Conservation (phyloP, 176 grass and related monocot genomes). For the Hordeum marinum region DNA sequence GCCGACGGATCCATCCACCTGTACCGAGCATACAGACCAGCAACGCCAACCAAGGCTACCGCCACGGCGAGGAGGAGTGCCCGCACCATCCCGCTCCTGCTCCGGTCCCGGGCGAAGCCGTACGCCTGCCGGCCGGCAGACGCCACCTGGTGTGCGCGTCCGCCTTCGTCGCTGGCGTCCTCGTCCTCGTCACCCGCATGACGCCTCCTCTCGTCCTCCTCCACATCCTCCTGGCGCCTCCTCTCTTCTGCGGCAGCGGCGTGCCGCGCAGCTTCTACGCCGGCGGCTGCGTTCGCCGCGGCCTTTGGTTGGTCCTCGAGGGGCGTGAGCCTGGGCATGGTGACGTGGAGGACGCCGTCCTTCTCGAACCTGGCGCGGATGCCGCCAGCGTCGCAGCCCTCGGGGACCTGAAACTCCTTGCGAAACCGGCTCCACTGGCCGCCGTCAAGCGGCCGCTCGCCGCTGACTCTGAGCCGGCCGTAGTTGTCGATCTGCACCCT, state of each 20-base stretch:
- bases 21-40: constrained; percentile 23
- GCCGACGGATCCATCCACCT: constrained; percentile 13
- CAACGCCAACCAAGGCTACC: constrained; percentile 16
- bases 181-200: neutral
- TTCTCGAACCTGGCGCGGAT: constrained; percentile 28
- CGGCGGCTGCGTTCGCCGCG: neutral
- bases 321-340: constrained; percentile 21
- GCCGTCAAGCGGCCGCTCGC: constrained; percentile 20
- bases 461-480: constrained; percentile 21
- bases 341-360: constrained; percentile 26
- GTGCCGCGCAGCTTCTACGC: neutral
- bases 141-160: neutral
- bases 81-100: neutral
- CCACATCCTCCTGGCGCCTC: neutral
- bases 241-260: neutral
- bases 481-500: constrained; percentile 26
- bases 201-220: neutral
- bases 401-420: constrained; percentile 33
- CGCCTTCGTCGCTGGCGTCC: neutral
- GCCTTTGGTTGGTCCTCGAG: neutral
- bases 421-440: constrained; percentile 31
- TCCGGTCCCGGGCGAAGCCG: neutral
- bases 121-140: neutral
- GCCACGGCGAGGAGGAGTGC: neutral
- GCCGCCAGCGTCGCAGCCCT: neutral